Conservation (phyloP, 2,329 filamentous ascomycete species). For the Pseudogymnoascus sp. region DNA sequence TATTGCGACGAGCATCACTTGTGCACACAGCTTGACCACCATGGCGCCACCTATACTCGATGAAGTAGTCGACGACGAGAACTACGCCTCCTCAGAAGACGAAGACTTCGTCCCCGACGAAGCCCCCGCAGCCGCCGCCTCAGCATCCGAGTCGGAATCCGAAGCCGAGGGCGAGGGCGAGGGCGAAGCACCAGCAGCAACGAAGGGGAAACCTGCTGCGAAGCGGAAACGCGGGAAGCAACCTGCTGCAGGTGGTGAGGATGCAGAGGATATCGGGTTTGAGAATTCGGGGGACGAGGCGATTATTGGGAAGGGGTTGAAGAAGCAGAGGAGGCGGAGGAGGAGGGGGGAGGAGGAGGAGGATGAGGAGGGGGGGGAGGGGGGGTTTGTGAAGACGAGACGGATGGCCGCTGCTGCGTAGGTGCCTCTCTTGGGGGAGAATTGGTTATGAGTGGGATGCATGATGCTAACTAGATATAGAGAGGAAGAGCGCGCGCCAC, state of each 20-base stretch:
- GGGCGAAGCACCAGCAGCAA: constrained; percentile 17
- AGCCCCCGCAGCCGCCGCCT: constrained; percentile 34
- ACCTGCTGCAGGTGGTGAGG: constrained; percentile 19
- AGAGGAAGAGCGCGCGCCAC: constrained; percentile 48
- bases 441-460: constrained; percentile 12
- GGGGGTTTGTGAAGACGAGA: constrained; percentile 63
- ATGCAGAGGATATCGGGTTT: constrained; percentile 43
- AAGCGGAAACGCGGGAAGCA: constrained; percentile 30
- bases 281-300: constrained; percentile 67
- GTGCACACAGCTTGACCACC: not conserved
- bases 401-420: constrained; percentile 60
- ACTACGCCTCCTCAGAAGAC: constrained; percentile 64
- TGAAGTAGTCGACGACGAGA: constrained; percentile 31
- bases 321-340: constrained; percentile 41
- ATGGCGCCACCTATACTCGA: constrained; percentile 33
- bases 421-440: constrained; percentile 19
- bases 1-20: not conserved
- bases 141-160: constrained; percentile 40
- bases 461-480: constrained; percentile 27
- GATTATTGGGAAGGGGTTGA: constrained; percentile 52
- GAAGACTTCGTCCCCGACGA: constrained; percentile 63
- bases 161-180: constrained; percentile 30
- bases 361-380: constrained; percentile 51
- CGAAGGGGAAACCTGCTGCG: constrained; percentile 18
- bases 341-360: constrained; percentile 29